A percentile compares a stretch with the other conserved stretches of the same genome.
Conservation (phyloP, 2,329 filamentous ascomycete genomes). For the Sporothrix protearum region DNA sequence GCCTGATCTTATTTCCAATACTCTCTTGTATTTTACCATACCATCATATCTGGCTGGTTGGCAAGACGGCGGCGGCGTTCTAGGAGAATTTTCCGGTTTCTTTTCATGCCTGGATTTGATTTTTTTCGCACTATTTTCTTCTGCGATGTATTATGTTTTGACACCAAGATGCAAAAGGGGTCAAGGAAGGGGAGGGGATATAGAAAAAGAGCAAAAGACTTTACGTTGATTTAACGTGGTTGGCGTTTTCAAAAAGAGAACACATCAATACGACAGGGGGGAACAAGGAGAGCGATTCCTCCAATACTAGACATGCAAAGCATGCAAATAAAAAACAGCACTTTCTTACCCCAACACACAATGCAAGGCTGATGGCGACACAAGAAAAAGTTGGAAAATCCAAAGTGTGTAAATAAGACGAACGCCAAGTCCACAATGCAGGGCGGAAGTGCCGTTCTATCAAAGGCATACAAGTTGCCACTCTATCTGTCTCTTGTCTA, state of each 20-base stretch:
- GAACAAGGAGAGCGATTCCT: background rate
- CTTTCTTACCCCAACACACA: background rate
- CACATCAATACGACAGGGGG: background rate
- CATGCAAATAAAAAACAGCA: background rate
- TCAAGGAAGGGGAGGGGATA: background rate
- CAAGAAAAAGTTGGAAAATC: background rate
- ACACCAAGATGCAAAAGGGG: background rate
- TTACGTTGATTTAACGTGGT: background rate
- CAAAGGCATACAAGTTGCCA: background rate
- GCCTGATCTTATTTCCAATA: background rate
- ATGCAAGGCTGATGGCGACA: background rate
- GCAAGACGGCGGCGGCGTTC: slow-evolving; percentile 18
- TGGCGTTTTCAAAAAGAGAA: background rate
- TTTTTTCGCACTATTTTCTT: background rate
- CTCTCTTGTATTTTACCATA: slow-evolving; percentile 12
- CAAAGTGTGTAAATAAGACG: background rate
- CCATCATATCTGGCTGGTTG: slow-evolving; percentile 8
- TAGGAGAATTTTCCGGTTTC: background rate
- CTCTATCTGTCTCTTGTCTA: slow-evolving; percentile 10
- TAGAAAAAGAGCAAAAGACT: background rate
- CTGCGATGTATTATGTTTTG: background rate
- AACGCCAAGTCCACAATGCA: slow-evolving; percentile 14
- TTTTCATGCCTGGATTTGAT: background rate
- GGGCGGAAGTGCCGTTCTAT: slow-evolving; percentile 3
- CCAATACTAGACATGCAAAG: background rate